Percentiles rank a stretch among this genome's conserved stretches.
These are phyloP conservation scores for Xylariaceae sp. DNA, from an alignment of 2,329 filamentous ascomycete species.

Conservation along the genomic window DNA sequence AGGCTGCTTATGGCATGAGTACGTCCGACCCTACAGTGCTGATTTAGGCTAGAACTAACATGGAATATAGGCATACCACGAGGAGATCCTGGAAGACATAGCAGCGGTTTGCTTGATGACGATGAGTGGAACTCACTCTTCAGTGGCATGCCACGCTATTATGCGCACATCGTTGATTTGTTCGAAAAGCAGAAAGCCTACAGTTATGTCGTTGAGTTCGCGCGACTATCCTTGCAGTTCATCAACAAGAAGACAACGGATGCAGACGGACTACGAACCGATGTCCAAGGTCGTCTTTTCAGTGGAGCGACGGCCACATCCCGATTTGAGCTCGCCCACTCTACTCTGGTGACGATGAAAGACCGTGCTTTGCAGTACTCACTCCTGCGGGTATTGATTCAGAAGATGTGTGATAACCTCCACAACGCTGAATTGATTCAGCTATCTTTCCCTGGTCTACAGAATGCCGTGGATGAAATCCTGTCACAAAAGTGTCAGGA, in stretches of 20 bases:
- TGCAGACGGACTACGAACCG: constrained; percentile 47
- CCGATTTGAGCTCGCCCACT: constrained; percentile 78
- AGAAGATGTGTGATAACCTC: constrained; percentile 63
- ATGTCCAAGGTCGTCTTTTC: constrained; percentile 80
- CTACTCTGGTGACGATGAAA: constrained; percentile 66
- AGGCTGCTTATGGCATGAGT: constrained; percentile 78
- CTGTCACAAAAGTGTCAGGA: constrained; percentile 66
- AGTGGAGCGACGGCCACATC: constrained; percentile 72
- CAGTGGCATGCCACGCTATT: constrained; percentile 75
- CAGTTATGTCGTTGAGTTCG: constrained; percentile 80
- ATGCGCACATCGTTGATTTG: constrained; percentile 75
- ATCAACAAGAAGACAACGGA: constrained; percentile 34
- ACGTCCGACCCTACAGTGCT: constrained; percentile 36
- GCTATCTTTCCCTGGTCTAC: constrained; percentile 73
- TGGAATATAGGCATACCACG: constrained; percentile 39
- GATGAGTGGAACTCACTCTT: constrained; percentile 66
- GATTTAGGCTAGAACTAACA: background rate
- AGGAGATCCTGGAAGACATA: constrained; percentile 48
- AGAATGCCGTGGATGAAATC: constrained; percentile 72
- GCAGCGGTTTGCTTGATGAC: constrained; percentile 65
- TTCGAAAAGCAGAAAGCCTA: constrained; percentile 75
- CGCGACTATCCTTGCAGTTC: constrained; percentile 67
- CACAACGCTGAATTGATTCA: constrained; percentile 63
- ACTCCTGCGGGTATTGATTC: constrained; percentile 64
- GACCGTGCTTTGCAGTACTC: constrained; percentile 67